These are phyloP conservation scores for Candida nanaspora DNA, from an alignment of 805 yeast genomes.

Conservation along the genomic window DNA sequence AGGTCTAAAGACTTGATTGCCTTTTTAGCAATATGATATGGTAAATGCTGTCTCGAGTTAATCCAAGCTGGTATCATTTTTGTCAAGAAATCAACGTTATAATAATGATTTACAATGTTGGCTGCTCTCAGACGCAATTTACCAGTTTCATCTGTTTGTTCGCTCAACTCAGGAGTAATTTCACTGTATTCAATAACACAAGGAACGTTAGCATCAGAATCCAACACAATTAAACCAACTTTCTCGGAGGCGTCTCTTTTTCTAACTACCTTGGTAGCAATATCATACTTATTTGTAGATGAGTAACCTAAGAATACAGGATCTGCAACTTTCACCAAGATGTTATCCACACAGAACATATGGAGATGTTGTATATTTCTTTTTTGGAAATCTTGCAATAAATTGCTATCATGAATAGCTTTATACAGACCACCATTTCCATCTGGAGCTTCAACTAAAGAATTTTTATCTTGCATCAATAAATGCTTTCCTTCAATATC, in stretches of 20 bases:
- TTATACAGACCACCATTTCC: conserved; percentile 97
- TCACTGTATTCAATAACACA: conserved; percentile 95
- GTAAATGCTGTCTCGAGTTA: conserved; percentile 55
- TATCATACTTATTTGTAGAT: conserved; percentile 51
- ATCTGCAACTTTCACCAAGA: conserved; percentile 86
- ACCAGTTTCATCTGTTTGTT: conserved; percentile 52
- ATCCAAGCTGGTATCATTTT: conserved; percentile 64
- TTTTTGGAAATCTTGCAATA: conserved; percentile 57
- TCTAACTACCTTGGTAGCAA: conserved; percentile 93
- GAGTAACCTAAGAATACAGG: conserved; percentile 88
- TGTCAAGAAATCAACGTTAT: conserved; percentile 68
- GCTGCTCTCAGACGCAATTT: conserved; percentile 82
- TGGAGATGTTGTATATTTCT: conserved; percentile 84
- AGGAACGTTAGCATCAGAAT: conserved; percentile 50
- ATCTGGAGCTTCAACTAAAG: conserved; percentile 83
- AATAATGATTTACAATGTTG: conserved; percentile 94
- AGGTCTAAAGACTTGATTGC: conserved; percentile 56
- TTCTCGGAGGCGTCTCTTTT: conserved; percentile 82
- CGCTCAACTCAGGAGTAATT: conserved; percentile 67
- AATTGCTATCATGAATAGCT: conserved; percentile 59
- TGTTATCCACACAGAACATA: conserved; percentile 96
- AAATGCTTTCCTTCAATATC: conserved; percentile 61
- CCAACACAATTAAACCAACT: conserved; percentile 86
- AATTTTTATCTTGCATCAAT: conserved; percentile 46
- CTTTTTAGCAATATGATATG: conserved; percentile 93